Percentiles rank a stretch among this genome's conserved stretches.
Conservation (phyloP, 306 rosid genomes). For the Acacia acuminata region DNA sequence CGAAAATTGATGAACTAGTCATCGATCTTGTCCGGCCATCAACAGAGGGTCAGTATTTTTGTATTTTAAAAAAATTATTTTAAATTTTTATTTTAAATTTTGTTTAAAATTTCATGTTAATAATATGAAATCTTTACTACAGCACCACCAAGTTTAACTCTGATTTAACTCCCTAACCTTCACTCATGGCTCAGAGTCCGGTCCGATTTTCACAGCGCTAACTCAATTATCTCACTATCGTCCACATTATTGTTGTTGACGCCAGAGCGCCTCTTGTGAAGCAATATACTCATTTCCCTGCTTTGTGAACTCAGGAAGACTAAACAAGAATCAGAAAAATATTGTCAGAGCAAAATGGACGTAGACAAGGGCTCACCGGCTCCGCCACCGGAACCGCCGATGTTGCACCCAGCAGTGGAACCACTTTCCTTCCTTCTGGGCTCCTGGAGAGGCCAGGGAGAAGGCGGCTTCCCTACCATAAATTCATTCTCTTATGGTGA, state of each 20-base stretch:
- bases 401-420: slow-evolving; percentile 63
- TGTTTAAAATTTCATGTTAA: no score
- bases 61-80: no score
- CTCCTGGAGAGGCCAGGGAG: slow-evolving; percentile 82
- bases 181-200: no score
- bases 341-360: slow-evolving; percentile 29
- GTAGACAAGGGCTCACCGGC: slow-evolving; percentile 33
- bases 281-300: not conserved
- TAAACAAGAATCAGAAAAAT: not conserved
- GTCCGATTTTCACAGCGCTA: no score
- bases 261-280: not conserved
- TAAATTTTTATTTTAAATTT: no score
- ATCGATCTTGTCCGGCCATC: fast-evolving
- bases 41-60: no score
- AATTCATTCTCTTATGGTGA: slow-evolving; percentile 78
- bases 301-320: slow-evolving; percentile 18
- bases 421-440: slow-evolving; percentile 73
- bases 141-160: no score
- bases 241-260: no score
- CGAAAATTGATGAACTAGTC: no score
- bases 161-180: no score
- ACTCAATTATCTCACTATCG: no score
- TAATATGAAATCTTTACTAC: no score
- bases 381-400: slow-evolving; percentile 20
- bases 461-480: slow-evolving; percentile 86